A percentile compares a stretch with the other conserved stretches of the same genome.
These are phyloP conservation scores for Botryotinia globosa DNA, from an alignment of 2,329 filamentous ascomycete genomes.

Conservation along the genomic window DNA sequence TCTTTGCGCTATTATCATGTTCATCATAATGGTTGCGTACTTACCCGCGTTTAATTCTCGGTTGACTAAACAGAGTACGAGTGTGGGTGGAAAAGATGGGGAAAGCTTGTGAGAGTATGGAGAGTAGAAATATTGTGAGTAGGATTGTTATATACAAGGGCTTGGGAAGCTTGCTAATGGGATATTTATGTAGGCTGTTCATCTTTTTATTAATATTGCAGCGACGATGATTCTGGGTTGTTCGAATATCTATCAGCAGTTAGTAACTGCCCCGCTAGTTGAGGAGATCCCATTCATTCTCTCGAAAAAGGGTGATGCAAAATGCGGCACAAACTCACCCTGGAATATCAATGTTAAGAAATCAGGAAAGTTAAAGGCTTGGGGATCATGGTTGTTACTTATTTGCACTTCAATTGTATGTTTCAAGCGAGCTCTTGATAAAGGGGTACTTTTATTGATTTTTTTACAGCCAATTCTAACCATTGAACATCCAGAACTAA, in stretches of 20 bases:
- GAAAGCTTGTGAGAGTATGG: conserved; percentile 26
- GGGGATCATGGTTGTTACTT: conserved; percentile 27
- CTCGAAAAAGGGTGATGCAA: conserved; percentile 27
- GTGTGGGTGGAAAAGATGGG: conserved; percentile 25
- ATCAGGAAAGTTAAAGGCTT: conserved; percentile 25
- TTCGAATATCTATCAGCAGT: conserved; percentile 31
- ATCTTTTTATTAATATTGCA: conserved; percentile 29
- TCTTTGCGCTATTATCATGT: conserved; percentile 26
- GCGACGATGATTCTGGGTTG: conserved; percentile 29
- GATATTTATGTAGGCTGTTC: conserved; percentile 14
- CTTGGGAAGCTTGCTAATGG: neutral
- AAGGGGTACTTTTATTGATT: neutral
- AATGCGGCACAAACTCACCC: conserved; percentile 28
- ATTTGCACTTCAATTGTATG: conserved; percentile 29
- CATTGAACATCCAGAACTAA: neutral
- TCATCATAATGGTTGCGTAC: conserved; percentile 25
- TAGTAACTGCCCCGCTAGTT: conserved; percentile 26
- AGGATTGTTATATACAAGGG: neutral
- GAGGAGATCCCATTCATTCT: conserved; percentile 27
- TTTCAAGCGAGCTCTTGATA: neutral
- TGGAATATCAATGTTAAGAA: conserved; percentile 30
- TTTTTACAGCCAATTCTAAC: conserved; percentile 22
- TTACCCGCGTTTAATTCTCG: conserved; percentile 22
- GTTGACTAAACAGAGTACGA: conserved; percentile 22
- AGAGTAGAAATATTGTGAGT: conserved; percentile 26